Evolutionary conservation across 2,329 filamentous ascomycete species (phyloP), one percentile per base, ranked within the genome.

Genomic region (Knoxdaviesia proteae): DNA sequence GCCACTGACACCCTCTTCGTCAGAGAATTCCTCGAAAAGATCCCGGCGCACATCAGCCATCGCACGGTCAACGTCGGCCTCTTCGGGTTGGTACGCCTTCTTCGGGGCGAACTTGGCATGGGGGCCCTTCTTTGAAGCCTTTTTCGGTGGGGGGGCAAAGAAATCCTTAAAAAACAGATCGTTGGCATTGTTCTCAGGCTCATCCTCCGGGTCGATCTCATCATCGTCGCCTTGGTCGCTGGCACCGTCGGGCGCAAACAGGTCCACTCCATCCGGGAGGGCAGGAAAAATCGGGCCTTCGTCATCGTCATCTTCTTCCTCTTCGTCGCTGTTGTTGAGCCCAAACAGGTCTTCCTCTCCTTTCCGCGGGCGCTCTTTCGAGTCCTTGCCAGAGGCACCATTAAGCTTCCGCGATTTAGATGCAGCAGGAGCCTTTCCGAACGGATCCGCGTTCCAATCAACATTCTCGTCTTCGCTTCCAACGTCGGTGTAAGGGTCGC

Each of bases 81-180:
- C 71, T 7, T 69, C 63, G 5, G 77, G 63, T 48, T 58, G 48
- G 52, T 56, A 51, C 6, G 74, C 56, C 44, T 56, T 54, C 47
- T 57, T 58, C 32, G 52, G 58, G 49, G 54, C 59, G 45, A 55
- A 39, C n/a, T 41, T 47, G 48, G 51, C 49, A 53, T 65, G 49
- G 2, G 20, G 20, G 51, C 61, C 51, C 69, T 75, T 45, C 67
- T 43, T 44, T 20, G 20, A 20, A 20, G 20, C 68, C 47, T 90
- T 92, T 51, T 72, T 75, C 20, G 79, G 70, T 7, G 87, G 88
- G 7, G 84, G 83, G 3, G 81, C 84, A 53, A 94, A 96, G 62
- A 94, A 96, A 57, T 96, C 86, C 47, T 79, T 77, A 59, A 94
- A 96, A 61, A 79, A 84, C 52, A 94, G 68, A 47, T 87, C 80